Base-by-base conservation (phyloP, 1,284 basidiomycete species). In the Quambalaria eucalypti region DNA sequence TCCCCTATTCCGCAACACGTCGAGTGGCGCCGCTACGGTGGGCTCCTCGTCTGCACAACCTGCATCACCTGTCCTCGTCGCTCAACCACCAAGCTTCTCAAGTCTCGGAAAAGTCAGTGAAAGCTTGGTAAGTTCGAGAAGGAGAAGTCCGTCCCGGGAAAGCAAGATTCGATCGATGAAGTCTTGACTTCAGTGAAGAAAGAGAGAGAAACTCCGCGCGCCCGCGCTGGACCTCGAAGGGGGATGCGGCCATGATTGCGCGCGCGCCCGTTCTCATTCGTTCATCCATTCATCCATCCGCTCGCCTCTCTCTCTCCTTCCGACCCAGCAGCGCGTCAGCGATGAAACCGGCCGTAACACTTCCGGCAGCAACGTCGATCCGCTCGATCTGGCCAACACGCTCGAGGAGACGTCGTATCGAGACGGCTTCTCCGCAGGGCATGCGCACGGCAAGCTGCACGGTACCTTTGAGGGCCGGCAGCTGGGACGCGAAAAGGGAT, bases 381-480 rank as follows among this genome's bases (percentile, higher is more conserved):
- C 42, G 4, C 26, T 74, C 33, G 69, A 74, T 28, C 29, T 56
- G 5, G 52, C 66, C 48, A 65, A 63, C 50, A 55, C 59, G 12
- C 54, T 74, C 33, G 73, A 74, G 52, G 68, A 73, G 47, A 46
- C 59, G 38, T 56, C 92, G 77, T 95, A 87, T 74, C 81, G 84
- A 52, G 73, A 80, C 7, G 91, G 91, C 2, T 88, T 86, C 73
- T 70, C 80, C 61, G 84, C 86, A 55, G 92, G 92, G 2, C 82
- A 82, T 66, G 83, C 81, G 0, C 91, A 96, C 73, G 93, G 93
- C 4, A 81, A 83, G 42, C 83, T 91, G 12, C 90, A 95, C 67
- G 93, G 92, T 0, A 78, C 87, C 21, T 90, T 91, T 60, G 90
- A 97, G 76, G 93, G 93, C 3, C 81, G 90, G n/a, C 85, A 86